Percentiles rank a stretch among this genome's conserved stretches.
Conservation (phyloP, 2,329 filamentous ascomycete species). For the Blumeria hordei region DNA sequence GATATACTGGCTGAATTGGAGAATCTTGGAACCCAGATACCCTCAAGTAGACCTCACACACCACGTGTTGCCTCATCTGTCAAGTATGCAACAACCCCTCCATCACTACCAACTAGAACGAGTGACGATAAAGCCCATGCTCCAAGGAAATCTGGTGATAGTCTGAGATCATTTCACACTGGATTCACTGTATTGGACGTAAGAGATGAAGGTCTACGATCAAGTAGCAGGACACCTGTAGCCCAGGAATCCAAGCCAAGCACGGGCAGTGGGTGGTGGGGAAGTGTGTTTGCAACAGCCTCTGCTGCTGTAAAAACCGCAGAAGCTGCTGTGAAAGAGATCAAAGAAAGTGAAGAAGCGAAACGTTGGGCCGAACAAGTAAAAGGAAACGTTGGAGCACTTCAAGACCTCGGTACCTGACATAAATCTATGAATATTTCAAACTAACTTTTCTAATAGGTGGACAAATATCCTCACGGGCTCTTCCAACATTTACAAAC, state of each 20-base stretch:
- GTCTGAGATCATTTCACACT: conserved; percentile 43
- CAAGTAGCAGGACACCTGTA: conserved; percentile 25
- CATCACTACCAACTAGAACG: conserved; percentile 25
- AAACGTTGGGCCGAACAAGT: conserved; percentile 92
- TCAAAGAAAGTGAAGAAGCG: conserved; percentile 88
- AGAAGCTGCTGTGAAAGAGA: conserved; percentile 78
- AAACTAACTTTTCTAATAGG: conserved; percentile 25
- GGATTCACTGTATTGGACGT: conserved; percentile 46
- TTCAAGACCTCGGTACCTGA: conserved; percentile 47
- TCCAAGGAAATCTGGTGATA: conserved; percentile 54
- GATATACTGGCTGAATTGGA: conserved; percentile 79
- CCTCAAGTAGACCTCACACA: conserved; percentile 53
- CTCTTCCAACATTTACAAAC: conserved; percentile 82
- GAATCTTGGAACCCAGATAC: conserved; percentile 39
- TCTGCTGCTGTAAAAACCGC: conserved; percentile 71
- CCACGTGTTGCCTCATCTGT: conserved; percentile 38
- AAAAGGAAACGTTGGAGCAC: conserved; percentile 59
- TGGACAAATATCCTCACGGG: conserved; percentile 64
- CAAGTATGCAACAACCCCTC: conserved; percentile 26
- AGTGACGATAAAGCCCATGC: conserved; percentile 37
- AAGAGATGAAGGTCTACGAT: conserved; percentile 31
- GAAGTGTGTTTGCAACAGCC: conserved; percentile 54
- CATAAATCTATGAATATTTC: conserved; percentile 1
- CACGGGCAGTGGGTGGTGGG: conserved; percentile 63
- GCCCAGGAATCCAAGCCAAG: conserved; percentile 19